Base-by-base conservation (phyloP, 768 basidiomycete species). In the Serendipita sp. region DNA sequence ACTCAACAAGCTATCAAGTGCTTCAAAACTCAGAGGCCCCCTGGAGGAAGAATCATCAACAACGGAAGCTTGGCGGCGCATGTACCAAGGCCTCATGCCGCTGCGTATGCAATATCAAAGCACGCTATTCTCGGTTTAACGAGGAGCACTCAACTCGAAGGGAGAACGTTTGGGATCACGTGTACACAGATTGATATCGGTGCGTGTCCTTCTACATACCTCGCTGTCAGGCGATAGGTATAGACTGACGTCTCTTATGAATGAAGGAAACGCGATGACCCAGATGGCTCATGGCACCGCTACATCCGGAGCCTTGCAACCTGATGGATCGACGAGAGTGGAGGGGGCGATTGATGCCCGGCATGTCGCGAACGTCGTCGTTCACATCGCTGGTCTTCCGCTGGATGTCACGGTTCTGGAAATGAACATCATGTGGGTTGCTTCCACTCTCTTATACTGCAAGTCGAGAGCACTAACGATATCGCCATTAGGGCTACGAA, bases 171-270 rank as follows among this genome's bases (percentile, higher is more conserved):
- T 71, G 77, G 82, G 68, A 90, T 94, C 61, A 81, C 88, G 2
- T 82, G 81, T 68, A 86, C 85, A 1, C 88, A 92, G 69, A 80
- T 92, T 53, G 90, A 92, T 70, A 88, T 92, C 51, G 90, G 88
- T 83, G 50, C 30, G 70, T 51, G 26, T 7, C 34, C 26, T n/a
- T 20, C 34, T 38, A 3, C n/a, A 41, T 62, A 1, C 56, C 28
- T 9, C 11, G 42, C 9, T 33, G 5, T 63, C 43, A 34, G 30
- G 34, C 34, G 14, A 38, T 14, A 64, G 34, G 34, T n/a, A 28
- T n/a, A n/a, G n/a, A n/a, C n/a, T n/a, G n/a, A n/a, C n/a, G n/a
- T n/a, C n/a, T n/a, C 22, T 62, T 48, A 16, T 65, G 14, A 7
- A 14, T 14, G 5, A 5, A 86, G 85, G 85, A 3, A 90, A 90